phyloP scores from a whole-genome alignment of 176 grass and related monocot species.

The Paspalum notatum region DNA sequence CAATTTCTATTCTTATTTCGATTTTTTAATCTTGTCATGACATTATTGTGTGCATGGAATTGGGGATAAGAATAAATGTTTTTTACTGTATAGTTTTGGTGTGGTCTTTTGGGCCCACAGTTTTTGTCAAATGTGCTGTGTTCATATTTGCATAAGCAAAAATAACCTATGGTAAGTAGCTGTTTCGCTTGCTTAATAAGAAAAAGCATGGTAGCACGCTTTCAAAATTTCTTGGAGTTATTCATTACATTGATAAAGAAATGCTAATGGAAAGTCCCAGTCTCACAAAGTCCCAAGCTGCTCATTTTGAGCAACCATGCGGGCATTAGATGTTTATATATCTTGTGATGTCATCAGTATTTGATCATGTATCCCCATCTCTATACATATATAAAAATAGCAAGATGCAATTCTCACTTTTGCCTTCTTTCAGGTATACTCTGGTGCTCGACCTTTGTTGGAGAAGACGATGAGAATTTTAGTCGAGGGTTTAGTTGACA shows the following conservation, averaged over 20 bases:
- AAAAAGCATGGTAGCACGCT: not conserved
- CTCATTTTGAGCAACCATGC: conserved; percentile 5
- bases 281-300: not conserved
- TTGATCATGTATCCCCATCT: not conserved
- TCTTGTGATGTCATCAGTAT: not conserved
- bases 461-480: conserved; percentile 86
- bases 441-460: conserved; percentile 89
- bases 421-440: conserved; percentile 68
- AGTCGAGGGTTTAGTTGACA: conserved; percentile 92
- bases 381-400: conserved; percentile 22
- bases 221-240: not conserved
- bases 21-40: conserved; percentile 29
- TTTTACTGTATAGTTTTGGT: conserved; percentile 15
- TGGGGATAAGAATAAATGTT: not conserved
- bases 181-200: not conserved
- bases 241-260: conserved; percentile 25
- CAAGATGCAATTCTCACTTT: conserved; percentile 20
- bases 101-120: not conserved
- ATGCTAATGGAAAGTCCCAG: not conserved
- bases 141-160: not conserved
- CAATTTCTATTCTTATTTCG: conserved; percentile 39
- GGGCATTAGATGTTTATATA: not conserved
- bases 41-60: conserved; percentile 34
- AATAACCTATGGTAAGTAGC: not conserved
- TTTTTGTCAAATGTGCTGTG: conserved; percentile 17